phyloP scores from a whole-genome alignment of 1,139 yeast species.

The Hanseniaspora sp. region DNA sequence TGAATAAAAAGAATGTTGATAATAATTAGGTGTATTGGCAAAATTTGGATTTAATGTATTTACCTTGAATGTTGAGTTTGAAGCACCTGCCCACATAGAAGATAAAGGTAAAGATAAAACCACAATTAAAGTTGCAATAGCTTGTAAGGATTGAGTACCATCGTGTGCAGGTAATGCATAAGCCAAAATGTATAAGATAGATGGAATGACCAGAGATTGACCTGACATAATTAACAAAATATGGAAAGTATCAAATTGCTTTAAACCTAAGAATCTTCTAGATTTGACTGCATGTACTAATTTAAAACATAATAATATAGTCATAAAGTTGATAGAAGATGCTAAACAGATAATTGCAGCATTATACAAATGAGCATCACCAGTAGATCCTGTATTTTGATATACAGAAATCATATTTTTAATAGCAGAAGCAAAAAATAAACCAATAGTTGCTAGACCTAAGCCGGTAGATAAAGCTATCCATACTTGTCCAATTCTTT shows the following conservation, averaged over 20 bases:
- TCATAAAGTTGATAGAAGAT: slow-evolving; percentile 52
- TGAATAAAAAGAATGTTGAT: slow-evolving; percentile 18
- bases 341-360: slow-evolving; percentile 56
- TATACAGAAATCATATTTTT: slow-evolving; percentile 30
- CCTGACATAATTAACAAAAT: slow-evolving; percentile 65
- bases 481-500: slow-evolving; percentile 33
- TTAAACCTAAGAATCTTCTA: slow-evolving; percentile 64
- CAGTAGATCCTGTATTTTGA: slow-evolving; percentile 23
- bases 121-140: slow-evolving; percentile 37
- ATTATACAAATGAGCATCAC: slow-evolving; percentile 33
- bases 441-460: slow-evolving; percentile 41
- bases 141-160: slow-evolving; percentile 30
- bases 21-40: slow-evolving; percentile 17
- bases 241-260: slow-evolving; percentile 73
- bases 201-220: slow-evolving; percentile 76
- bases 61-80: slow-evolving; percentile 37
- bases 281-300: slow-evolving; percentile 56
- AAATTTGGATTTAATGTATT: slow-evolving; percentile 22
- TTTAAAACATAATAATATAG: slow-evolving; percentile 49
- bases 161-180: slow-evolving; percentile 30
- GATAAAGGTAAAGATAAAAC: slow-evolving; percentile 70
- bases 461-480: slow-evolving; percentile 35
- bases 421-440: slow-evolving; percentile 42
- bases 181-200: slow-evolving; percentile 49
- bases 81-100: slow-evolving; percentile 75